phyloP scores from a whole-genome alignment of 306 rosid species.

The Crotalaria pallida region DNA sequence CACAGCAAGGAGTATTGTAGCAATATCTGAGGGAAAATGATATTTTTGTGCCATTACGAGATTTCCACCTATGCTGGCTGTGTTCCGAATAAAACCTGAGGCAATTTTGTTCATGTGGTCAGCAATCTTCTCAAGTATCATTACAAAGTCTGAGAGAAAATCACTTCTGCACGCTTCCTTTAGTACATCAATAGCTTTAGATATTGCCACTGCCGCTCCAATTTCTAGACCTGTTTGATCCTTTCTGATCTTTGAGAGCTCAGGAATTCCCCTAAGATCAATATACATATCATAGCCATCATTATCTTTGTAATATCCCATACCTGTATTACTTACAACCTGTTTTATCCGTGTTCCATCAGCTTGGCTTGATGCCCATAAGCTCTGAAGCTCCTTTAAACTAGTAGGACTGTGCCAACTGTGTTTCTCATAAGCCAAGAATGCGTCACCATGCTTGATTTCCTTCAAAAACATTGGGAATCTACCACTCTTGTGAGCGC shows the following conservation, averaged over 20 bases:
- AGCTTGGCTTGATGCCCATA: constrained; percentile 23
- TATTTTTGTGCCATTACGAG: constrained; percentile 80
- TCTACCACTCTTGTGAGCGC: constrained; percentile 8
- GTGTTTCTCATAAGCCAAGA: constrained; percentile 35
- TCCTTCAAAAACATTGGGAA: constrained; percentile 70
- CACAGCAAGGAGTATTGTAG: constrained; percentile 71
- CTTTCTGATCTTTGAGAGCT: constrained; percentile 44
- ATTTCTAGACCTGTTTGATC: constrained; percentile 58
- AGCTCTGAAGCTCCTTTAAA: constrained; percentile 45
- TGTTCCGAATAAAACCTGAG: constrained; percentile 55
- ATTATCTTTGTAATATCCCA: constrained; percentile 68
- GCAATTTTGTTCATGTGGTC: constrained; percentile 78
- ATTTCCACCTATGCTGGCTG: constrained; percentile 86
- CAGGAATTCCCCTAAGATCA: constrained; percentile 51
- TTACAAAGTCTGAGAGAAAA: constrained; percentile 29
- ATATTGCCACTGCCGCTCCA: constrained; percentile 69
- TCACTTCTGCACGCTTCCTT: constrained; percentile 22
- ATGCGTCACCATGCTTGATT: constrained; percentile 19
- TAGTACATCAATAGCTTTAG: constrained; percentile 57
- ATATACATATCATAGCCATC: constrained; percentile 47
- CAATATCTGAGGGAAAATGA: constrained; percentile 85
- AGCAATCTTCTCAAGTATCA: constrained; percentile 47
- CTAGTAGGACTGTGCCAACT: constrained; percentile 58
- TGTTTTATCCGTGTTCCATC: constrained; percentile 32
- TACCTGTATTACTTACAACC: constrained; percentile 73